These are phyloP conservation scores for Colletotrichum musicola DNA, from an alignment of 2,329 filamentous ascomycete species.

Conservation along the genomic window DNA sequence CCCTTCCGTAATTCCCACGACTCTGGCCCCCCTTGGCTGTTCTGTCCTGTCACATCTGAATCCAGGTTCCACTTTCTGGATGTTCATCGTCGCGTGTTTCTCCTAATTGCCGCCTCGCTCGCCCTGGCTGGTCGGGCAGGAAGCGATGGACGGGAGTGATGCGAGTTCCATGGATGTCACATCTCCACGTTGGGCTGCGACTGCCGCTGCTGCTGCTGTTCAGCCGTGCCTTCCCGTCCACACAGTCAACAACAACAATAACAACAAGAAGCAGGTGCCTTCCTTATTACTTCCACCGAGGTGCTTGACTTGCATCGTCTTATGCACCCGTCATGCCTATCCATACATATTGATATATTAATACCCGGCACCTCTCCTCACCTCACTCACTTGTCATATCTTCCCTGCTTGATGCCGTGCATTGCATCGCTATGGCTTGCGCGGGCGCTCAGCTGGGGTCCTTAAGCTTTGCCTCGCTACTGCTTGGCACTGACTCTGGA, in stretches of 20 bases:
- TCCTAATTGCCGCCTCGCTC: background rate
- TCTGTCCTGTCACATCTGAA: conserved; percentile 6
- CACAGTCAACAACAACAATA: background rate
- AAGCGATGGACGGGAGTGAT: background rate
- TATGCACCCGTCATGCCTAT: too few relatives aligned
- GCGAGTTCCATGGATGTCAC: background rate
- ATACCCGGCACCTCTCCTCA: too few relatives aligned
- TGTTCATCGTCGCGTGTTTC: conserved; percentile 6
- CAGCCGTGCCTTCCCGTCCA: background rate
- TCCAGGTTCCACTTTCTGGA: conserved; percentile 5
- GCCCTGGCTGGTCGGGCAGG: conserved; percentile 13
- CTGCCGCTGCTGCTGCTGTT: background rate
- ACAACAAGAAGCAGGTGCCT: background rate
- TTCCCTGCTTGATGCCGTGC: conserved; percentile 13
- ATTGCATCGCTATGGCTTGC: background rate
- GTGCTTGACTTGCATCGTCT: too few relatives aligned
- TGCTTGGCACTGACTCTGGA: conserved; percentile 17
- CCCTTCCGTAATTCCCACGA: conserved; percentile 14
- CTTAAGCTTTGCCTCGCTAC: conserved; percentile 30
- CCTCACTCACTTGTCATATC: background rate
- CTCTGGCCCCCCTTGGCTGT: background rate
- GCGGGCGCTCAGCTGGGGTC: conserved; percentile 5
- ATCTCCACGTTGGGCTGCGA: conserved; percentile 11
- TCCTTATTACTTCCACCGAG: too few relatives aligned
- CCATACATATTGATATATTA: too few relatives aligned